These are phyloP conservation scores for Clarireedia paspali DNA, from an alignment of 2,329 filamentous ascomycete species.

Conservation along the genomic window DNA sequence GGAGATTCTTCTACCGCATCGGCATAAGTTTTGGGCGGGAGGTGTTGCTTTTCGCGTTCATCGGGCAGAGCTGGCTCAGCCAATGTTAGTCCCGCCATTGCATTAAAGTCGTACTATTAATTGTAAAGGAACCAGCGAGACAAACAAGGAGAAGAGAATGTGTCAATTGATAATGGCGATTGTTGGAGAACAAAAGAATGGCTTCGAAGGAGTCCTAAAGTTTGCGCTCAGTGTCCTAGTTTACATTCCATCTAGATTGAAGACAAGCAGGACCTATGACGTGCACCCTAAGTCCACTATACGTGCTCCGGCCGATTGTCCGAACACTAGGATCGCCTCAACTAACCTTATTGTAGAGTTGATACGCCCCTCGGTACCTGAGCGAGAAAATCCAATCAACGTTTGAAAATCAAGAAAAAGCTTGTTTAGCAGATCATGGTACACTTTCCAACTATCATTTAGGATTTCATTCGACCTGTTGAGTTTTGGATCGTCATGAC, in stretches of 20 bases:
- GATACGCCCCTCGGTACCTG: no score
- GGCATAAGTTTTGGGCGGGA: constrained; percentile 34
- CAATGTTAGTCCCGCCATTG: constrained; percentile 10
- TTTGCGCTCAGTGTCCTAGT: background rate
- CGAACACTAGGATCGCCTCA: no score
- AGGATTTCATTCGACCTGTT: no score
- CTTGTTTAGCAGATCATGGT: no score
- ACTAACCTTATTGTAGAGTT: no score
- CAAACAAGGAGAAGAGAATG: background rate
- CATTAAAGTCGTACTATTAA: background rate
- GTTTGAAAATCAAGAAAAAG: no score
- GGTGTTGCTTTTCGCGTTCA: constrained; percentile 27
- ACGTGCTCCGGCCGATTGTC: background rate
- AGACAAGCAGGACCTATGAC: background rate
- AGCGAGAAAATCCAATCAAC: no score
- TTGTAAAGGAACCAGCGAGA: background rate
- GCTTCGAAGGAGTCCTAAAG: background rate
- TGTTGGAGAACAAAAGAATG: background rate
- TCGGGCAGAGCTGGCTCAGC: constrained; percentile 28
- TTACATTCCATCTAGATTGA: background rate
- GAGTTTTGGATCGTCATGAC: no score
- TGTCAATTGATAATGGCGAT: background rate
- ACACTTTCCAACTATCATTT: no score
- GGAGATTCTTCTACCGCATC: constrained; percentile 27
- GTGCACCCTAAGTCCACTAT: background rate